These are phyloP conservation scores for Polyrhizophydium stewartii DNA, from an alignment of 371 early-diverging fungal genomes.

Conservation along the genomic window DNA sequence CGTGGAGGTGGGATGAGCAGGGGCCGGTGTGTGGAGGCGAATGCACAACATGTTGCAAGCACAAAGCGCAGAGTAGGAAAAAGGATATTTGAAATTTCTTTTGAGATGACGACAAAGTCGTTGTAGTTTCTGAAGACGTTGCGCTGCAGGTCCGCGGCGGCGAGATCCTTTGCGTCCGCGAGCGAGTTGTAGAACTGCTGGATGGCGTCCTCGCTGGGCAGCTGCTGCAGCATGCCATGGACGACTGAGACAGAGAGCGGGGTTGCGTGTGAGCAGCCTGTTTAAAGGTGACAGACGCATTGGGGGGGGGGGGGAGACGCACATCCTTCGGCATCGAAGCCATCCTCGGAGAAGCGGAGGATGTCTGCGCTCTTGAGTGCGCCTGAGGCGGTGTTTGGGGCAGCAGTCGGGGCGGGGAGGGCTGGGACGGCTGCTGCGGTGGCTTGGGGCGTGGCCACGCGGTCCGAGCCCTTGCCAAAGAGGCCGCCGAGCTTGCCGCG, in stretches of 20 bases:
- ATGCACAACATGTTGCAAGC: too few relatives aligned
- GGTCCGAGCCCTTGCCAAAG: not conserved
- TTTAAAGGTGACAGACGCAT: not conserved
- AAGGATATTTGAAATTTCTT: slow-evolving; percentile 77
- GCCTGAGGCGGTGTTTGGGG: not conserved
- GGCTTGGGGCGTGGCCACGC: not conserved
- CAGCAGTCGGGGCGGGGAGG: not conserved
- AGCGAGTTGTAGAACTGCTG: slow-evolving; percentile 10
- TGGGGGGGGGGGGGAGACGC: not conserved
- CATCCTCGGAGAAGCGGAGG: slow-evolving; percentile 9
- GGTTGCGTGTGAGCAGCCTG: not conserved
- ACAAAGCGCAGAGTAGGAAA: slow-evolving; percentile 10
- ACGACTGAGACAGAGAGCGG: not conserved
- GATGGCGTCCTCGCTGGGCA: slow-evolving; percentile 14
- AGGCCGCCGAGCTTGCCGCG: not conserved
- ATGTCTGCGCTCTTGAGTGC: slow-evolving; percentile 4
- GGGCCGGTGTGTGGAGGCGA: too few relatives aligned
- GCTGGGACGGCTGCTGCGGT: not conserved
- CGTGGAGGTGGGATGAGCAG: not conserved
- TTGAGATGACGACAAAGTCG: slow-evolving; percentile 91
- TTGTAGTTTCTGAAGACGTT: slow-evolving; percentile 91
- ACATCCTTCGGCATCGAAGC: slow-evolving; percentile 14
- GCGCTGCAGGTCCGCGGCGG: slow-evolving; percentile 77
- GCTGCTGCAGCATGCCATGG: slow-evolving; percentile 7
- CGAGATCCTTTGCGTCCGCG: slow-evolving; percentile 62